These are phyloP conservation scores for Halophytophthora polymorphica DNA, from an alignment of 352 stramenopile genomes.

Conservation along the genomic window DNA sequence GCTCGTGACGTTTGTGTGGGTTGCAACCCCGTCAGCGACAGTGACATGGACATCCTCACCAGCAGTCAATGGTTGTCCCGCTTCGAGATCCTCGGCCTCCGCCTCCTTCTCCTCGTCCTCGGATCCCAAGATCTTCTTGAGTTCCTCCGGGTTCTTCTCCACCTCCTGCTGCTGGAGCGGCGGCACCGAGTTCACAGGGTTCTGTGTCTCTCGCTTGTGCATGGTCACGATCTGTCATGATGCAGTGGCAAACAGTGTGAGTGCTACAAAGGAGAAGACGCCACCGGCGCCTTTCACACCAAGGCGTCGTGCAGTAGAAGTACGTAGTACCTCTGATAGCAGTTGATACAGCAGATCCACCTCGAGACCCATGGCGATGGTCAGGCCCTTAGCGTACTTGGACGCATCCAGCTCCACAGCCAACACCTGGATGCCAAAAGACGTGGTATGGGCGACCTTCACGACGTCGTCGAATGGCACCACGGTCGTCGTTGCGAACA, in stretches of 20 bases:
- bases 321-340: slow-evolving; percentile 42
- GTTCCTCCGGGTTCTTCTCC: slow-evolving; percentile 36
- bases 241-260: not conserved
- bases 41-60: not conserved
- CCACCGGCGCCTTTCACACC: not conserved
- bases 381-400: slow-evolving; percentile 51
- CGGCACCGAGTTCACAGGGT: slow-evolving; percentile 11
- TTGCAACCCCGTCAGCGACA: not conserved
- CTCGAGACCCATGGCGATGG: slow-evolving; percentile 74
- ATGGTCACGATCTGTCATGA: slow-evolving; percentile 43
- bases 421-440: slow-evolving; percentile 68
- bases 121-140: slow-evolving; percentile 52
- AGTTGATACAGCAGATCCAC: slow-evolving; percentile 75
- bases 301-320: not conserved
- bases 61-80: not conserved
- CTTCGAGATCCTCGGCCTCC: slow-evolving; percentile 5
- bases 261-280: not conserved
- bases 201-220: slow-evolving; percentile 37
- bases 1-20: too few relatives aligned
- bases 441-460: slow-evolving; percentile 48
- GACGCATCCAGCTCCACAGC: slow-evolving; percentile 38
- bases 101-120: slow-evolving; percentile 59
- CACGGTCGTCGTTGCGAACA: slow-evolving; percentile 67
- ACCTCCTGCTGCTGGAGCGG: slow-evolving; percentile 31
- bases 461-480: slow-evolving; percentile 58